Conservation (phyloP, 345 rosid species). For the Acer campestre region DNA sequence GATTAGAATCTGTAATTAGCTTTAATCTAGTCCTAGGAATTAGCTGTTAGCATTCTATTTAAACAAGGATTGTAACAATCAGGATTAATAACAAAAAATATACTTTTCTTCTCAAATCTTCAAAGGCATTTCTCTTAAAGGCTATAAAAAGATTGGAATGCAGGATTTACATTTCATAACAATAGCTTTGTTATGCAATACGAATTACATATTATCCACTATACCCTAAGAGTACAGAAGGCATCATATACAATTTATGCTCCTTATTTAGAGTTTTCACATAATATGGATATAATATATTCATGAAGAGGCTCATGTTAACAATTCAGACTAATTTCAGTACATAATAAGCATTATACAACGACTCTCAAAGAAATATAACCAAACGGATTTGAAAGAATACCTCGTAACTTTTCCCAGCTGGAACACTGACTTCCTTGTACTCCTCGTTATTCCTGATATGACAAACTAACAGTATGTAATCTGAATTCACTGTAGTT, state of each 20-base stretch:
- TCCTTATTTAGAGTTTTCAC: not conserved
- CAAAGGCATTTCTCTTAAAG: not conserved
- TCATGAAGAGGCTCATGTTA: not conserved
- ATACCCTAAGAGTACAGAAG: not conserved
- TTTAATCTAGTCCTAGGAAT: too few species aligned
- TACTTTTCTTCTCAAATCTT: too few species aligned
- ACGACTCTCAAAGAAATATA: not conserved
- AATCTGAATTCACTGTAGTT: slow-evolving; percentile 15
- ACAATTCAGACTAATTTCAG: slow-evolving; percentile 1
- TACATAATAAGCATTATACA: not conserved
- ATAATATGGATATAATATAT: not conserved
- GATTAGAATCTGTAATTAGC: too few species aligned
- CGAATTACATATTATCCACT: not conserved
- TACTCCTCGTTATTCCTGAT: slow-evolving; percentile 79
- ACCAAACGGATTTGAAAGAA: slow-evolving; percentile 20
- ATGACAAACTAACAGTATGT: slow-evolving; percentile 25
- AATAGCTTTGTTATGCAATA: not conserved
- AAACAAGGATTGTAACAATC: too few species aligned
- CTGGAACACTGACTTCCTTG: slow-evolving; percentile 76
- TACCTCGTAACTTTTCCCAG: slow-evolving; percentile 89
- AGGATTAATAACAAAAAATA: too few species aligned
- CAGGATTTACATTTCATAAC: not conserved
- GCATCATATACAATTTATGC: not conserved
- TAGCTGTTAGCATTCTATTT: too few species aligned
- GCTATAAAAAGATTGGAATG: not conserved